A percentile compares a stretch with the other conserved stretches of the same genome.
phyloP scores from a whole-genome alignment of 2,329 filamentous ascomycete species.

The Tolypocladium tundrense region DNA sequence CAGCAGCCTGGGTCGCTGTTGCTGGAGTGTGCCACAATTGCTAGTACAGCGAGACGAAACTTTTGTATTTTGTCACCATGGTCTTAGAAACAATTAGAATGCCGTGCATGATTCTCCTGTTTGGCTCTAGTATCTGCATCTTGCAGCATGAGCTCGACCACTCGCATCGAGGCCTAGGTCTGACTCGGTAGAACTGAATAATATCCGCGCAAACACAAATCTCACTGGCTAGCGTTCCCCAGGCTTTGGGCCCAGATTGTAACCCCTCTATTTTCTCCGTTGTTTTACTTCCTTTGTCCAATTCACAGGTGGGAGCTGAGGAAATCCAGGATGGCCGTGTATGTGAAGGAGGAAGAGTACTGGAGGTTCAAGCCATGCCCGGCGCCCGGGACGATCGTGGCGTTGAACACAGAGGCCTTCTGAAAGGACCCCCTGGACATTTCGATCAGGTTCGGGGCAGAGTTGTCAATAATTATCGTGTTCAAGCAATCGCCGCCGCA shows the following conservation, averaged over 20 bases:
- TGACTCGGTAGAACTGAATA: neutral
- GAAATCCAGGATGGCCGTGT: slow-evolving; percentile 26
- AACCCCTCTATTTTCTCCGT: neutral
- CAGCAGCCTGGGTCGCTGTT: neutral
- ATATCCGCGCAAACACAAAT: neutral
- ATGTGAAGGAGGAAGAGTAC: slow-evolving; percentile 22
- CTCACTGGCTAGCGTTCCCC: neutral
- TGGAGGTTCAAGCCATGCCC: slow-evolving; percentile 41
- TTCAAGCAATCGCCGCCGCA: slow-evolving; percentile 51
- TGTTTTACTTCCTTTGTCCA: neutral
- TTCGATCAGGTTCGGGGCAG: slow-evolving; percentile 31
- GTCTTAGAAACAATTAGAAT: no score
- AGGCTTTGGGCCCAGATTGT: neutral
- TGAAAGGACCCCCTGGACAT: slow-evolving; percentile 30
- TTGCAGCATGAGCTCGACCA: neutral
- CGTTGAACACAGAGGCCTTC: slow-evolving; percentile 36
- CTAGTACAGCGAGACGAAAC: neutral
- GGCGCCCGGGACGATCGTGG: slow-evolving; percentile 41
- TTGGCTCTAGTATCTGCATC: neutral
- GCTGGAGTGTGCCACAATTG: neutral
- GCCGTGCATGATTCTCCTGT: no score
- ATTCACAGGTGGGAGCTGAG: neutral
- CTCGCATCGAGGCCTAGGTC: neutral
- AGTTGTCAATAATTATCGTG: slow-evolving; percentile 24
- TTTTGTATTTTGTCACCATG: no score